Conservation (phyloP, 371 early-diverging fungal species). For the Synchytrium microbalum region DNA sequence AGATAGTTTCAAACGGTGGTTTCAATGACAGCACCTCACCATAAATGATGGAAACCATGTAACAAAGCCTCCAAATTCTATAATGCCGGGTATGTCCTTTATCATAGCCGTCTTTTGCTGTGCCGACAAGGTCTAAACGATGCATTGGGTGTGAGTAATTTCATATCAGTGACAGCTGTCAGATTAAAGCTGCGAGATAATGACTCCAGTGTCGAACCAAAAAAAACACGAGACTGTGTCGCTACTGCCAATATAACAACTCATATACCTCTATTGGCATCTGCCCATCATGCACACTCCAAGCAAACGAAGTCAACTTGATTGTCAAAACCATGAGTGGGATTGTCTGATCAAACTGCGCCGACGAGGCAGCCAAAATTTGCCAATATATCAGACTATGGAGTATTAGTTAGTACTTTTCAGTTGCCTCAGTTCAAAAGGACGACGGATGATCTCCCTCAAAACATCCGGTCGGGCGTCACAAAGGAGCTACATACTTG, state of each 20-base stretch:
- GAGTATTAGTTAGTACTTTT: no score
- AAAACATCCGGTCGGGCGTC: no score
- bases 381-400: no score
- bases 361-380: no score
- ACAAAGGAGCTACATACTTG: no score
- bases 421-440: no score
- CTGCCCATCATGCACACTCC: conserved; percentile 67
- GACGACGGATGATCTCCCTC: no score
- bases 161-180: neutral
- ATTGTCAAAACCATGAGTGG: conserved; percentile 87
- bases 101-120: conserved; percentile 57
- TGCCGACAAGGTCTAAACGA: conserved; percentile 23
- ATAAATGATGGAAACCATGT: conserved; percentile 81
- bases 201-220: neutral
- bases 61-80: conserved; percentile 75
- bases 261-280: conserved; percentile 15
- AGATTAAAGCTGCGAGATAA: neutral
- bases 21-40: no score
- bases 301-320: conserved; percentile 81
- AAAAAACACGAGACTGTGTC: no score
- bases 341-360: conserved; percentile 75
- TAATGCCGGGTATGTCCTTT: conserved; percentile 55
- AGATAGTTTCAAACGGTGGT: no score
- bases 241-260: neutral
- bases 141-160: neutral